Base-by-base conservation (phyloP, 2,329 filamentous ascomycete species). In the Hymenoscyphus repandus region DNA sequence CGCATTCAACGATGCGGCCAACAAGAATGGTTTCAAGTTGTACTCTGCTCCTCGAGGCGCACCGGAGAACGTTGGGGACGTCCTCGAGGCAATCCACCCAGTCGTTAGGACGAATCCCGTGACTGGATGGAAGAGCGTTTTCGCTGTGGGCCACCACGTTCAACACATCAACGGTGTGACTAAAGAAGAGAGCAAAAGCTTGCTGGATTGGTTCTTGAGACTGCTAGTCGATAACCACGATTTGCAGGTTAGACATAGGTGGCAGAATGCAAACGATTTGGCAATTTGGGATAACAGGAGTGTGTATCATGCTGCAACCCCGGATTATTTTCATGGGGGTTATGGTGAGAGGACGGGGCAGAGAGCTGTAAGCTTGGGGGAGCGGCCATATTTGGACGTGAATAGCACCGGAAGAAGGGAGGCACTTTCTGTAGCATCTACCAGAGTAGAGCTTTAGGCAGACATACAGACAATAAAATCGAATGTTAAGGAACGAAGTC, bases 271-370 rank as follows among this genome's bases (percentile, higher is more conserved):
- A 1, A 69, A 70, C 54, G 69, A 71, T 58, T 41, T 69, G 9
- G 72, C 76, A 0, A 79, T 82, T 55, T 82, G 79, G 78, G 78
- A 82, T 57, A 82, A 82, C 53, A 66, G 78, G 22, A 74, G 71
- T 57, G 73, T 70, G 22, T 79, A 74, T 65, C 78, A 82, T 59
- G 72, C 72, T 17, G 77, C 77, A 0, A 82, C 77, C 0, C 74
- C 72, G 15, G 78, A 82, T 56, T 79, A 78, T 55, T 7, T 61
- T 5, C 38, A 59, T 43, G 68, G 70, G 5, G 69, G 68, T 10
- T 64, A 72, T 27, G 76, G 76, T 1, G 67, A 73, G 53, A 66
- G 78, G 49, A 64, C 64, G 50, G 70, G 74, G 22, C 68, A 77
- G 51, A 59, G 77, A 43, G 68, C 74, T 3, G 76, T 80, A 30